Evolutionary conservation across 2,329 filamentous ascomycete species (phyloP), one percentile per base, ranked within the genome.

Genomic region (Chrysoporthe deuterocubensis): DNA sequence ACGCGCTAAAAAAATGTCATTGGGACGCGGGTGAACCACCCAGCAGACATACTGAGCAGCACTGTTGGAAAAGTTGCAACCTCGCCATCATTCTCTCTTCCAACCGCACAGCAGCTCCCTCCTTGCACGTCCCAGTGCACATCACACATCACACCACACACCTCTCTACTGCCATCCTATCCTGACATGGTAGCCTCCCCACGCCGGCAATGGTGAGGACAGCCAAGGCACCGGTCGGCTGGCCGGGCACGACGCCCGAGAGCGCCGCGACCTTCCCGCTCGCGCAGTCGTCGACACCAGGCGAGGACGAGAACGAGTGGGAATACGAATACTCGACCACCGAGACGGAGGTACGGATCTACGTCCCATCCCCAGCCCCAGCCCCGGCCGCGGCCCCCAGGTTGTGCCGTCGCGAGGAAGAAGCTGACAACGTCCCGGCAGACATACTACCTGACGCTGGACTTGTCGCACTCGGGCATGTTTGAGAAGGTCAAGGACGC

Each of bases 311-410:
- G 61, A 83, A 83, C 16, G 87, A 89, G 62, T 90, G 87, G 87
- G 88, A 90, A 73, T 90, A 90, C 71, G 88, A 90, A 71, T 90
- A 90, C 73, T 90, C 88, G 0, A 77, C 80, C 2, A 89, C 86
- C 0, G 87, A 90, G 73, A 89, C 83, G 16, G 88, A 90, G 81
- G 88, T 87, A 68, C 21, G 73, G 52, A 5, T 14, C 4, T 26
- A 26, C 26, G 26, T 26, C 26, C 26, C 26, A 26, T 26, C 26
- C 26, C 26, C 26, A 3, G 8, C 6, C 0, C 18, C 37, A n/a
- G 26, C 21, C 1, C 2, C 34, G 2, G 2, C 64, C 42, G 16
- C n/a, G 48, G 18, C 21, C 50, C 54, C 26, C 3, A 37, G 32
- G n/a, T n/a, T 58, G 32, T 46, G 37, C 37, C 6, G 37, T 56